These are phyloP conservation scores for Oleoguttula mirabilis DNA, from an alignment of 495 filamentous ascomycete genomes.

Conservation along the genomic window DNA sequence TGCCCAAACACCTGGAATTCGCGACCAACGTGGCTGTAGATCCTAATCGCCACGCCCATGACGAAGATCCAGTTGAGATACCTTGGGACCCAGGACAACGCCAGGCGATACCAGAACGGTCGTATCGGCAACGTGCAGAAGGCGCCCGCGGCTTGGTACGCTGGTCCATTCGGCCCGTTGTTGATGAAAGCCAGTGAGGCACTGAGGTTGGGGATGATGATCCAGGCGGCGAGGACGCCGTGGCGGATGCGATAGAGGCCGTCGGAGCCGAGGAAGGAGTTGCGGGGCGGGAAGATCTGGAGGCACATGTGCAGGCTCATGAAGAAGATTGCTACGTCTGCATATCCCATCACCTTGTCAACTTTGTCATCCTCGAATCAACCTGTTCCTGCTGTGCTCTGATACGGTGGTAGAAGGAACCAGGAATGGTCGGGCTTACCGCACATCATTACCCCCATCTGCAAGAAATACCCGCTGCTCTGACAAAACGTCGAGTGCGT, in stretches of 20 bases:
- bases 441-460: slow-evolving; percentile 52
- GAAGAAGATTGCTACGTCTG: slow-evolving; percentile 55
- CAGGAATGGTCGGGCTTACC: slow-evolving; percentile 34
- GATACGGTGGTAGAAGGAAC: slow-evolving; percentile 3
- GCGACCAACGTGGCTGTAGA: slow-evolving; percentile 54
- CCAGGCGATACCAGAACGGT: slow-evolving; percentile 49
- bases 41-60: slow-evolving; percentile 47
- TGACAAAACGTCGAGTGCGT: slow-evolving; percentile 51
- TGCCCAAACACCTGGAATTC: slow-evolving; percentile 29
- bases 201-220: slow-evolving; percentile 44
- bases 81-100: slow-evolving; percentile 58
- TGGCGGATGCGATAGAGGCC: slow-evolving; percentile 56
- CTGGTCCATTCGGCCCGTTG: slow-evolving; percentile 28
- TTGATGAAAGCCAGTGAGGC: slow-evolving; percentile 54
- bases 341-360: slow-evolving; percentile 9
- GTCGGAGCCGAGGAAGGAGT: slow-evolving; percentile 33
- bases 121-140: slow-evolving; percentile 56
- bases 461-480: slow-evolving; percentile 51
- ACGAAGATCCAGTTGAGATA: slow-evolving; percentile 55
- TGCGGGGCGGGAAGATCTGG: slow-evolving; percentile 49
- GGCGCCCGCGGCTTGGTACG: slow-evolving; percentile 48
- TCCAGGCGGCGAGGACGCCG: slow-evolving; percentile 41
- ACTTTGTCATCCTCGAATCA: too few relatives aligned
- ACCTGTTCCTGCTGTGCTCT: background rate
- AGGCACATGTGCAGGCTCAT: slow-evolving; percentile 60